Conservation (phyloP, 2,329 filamentous ascomycete genomes). For the Amylocarpus encephaloides region DNA sequence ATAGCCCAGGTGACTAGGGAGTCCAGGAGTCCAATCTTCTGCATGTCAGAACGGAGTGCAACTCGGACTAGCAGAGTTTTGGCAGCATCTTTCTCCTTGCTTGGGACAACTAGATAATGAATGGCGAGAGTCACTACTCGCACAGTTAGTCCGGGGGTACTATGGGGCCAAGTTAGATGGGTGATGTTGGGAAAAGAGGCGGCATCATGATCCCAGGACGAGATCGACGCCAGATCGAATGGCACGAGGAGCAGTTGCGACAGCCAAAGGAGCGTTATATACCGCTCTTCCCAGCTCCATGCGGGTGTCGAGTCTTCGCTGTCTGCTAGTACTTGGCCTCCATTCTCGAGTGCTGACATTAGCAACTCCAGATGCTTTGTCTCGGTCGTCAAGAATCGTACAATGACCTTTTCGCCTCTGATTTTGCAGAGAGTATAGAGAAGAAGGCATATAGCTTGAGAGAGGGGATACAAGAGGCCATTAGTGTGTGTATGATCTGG, state of each 20-base stretch:
- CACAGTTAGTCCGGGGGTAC: constrained; percentile 63
- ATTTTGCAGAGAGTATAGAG: constrained; percentile 93
- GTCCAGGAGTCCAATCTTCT: constrained; percentile 62
- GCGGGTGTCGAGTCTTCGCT: constrained; percentile 17
- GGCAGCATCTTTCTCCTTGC: constrained; percentile 88
- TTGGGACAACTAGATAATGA: constrained; percentile 64
- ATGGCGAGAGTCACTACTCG: constrained; percentile 66
- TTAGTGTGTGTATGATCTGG: constrained; percentile 32
- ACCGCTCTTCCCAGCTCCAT: constrained; percentile 82
- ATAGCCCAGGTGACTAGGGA: constrained; percentile 67
- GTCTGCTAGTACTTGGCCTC: constrained; percentile 8
- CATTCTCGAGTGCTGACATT: constrained; percentile 64
- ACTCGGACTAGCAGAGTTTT: constrained; percentile 74
- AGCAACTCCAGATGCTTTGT: constrained; percentile 77
- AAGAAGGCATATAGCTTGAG: constrained; percentile 65
- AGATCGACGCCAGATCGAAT: constrained; percentile 86
- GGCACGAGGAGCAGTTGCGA: constrained; percentile 77
- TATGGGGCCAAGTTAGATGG: constrained; percentile 48
- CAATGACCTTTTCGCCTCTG: constrained; percentile 85
- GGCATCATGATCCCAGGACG: constrained; percentile 49
- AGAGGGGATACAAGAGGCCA: constrained; percentile 29
- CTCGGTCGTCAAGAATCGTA: constrained; percentile 86
- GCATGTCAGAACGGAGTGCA: constrained; percentile 83
- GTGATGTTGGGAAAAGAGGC: constrained; percentile 37
- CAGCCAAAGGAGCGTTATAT: constrained; percentile 82